Conservation (phyloP, 1,139 yeast genomes). For the Yamadazyma kanchanaburiensis region DNA sequence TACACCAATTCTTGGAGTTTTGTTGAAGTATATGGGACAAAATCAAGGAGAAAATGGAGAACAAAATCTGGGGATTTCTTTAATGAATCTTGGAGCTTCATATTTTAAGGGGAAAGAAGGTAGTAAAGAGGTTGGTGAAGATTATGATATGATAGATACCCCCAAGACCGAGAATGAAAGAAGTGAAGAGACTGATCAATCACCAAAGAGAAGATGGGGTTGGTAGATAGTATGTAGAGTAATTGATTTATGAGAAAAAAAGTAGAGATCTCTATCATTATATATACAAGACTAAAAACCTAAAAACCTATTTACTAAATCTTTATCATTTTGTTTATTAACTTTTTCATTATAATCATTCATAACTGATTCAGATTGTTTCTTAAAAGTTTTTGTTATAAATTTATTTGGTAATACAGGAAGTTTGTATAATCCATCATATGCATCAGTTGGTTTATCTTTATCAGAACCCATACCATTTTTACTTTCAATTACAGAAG, state of each 20-base stretch:
- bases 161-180: constrained; percentile 15
- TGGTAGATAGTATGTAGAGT: constrained; percentile 1
- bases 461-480: constrained; percentile 62
- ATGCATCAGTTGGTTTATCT: constrained; percentile 65
- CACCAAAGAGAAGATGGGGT: background rate
- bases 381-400: constrained; percentile 51
- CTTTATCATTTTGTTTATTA: constrained; percentile 26
- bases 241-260: background rate
- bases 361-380: constrained; percentile 39
- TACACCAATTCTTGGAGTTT: background rate
- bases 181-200: constrained; percentile 32
- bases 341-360: constrained; percentile 21
- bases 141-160: constrained; percentile 43
- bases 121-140: constrained; percentile 17
- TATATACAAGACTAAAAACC: constrained; percentile 11
- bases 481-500: constrained; percentile 24
- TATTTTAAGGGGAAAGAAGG: background rate
- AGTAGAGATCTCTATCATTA: constrained; percentile 1
- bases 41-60: background rate
- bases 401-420: constrained; percentile 71
- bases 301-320: constrained; percentile 26
- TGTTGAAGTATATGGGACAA: background rate
- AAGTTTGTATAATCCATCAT: constrained; percentile 74
- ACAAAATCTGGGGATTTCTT: background rate
- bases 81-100: background rate